These are phyloP conservation scores for Aurinia saxatilis DNA, from an alignment of 345 rosid species.

Conservation along the genomic window DNA sequence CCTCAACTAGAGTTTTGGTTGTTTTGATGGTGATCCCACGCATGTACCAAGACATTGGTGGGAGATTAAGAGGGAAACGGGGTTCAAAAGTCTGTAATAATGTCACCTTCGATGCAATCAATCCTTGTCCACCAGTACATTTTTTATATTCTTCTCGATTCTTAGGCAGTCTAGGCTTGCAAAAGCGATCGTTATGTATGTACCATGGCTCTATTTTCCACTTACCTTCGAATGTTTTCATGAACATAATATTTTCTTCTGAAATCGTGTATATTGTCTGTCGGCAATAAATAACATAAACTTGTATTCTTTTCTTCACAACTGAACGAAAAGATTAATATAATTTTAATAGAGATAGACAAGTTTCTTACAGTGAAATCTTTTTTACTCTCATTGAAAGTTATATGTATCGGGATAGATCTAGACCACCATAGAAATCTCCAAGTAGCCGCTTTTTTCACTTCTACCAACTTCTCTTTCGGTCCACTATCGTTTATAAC, in stretches of 20 bases:
- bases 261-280: constrained; percentile 54
- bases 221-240: constrained; percentile 66
- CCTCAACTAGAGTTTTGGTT: too few species aligned
- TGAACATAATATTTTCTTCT: constrained; percentile 53
- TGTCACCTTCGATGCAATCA: constrained; percentile 55
- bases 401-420: not conserved
- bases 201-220: constrained; percentile 63
- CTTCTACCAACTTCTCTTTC: not conserved
- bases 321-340: not conserved
- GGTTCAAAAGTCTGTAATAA: constrained; percentile 69
- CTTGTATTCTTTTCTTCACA: not conserved
- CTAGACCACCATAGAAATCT: not conserved
- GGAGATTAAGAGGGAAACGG: not conserved
- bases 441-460: not conserved
- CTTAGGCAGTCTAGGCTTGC: constrained; percentile 52
- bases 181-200: constrained; percentile 42
- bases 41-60: too few species aligned
- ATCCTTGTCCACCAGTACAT: constrained; percentile 56
- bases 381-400: not conserved
- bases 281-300: constrained; percentile 1
- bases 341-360: not conserved
- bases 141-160: constrained; percentile 52
- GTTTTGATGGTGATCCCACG: too few species aligned
- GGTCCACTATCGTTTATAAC: not conserved
- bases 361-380: not conserved